Evolutionary conservation across 192 early-diverging fungal species (phyloP).

Genomic region (Neocallimastix lanati): DNA sequence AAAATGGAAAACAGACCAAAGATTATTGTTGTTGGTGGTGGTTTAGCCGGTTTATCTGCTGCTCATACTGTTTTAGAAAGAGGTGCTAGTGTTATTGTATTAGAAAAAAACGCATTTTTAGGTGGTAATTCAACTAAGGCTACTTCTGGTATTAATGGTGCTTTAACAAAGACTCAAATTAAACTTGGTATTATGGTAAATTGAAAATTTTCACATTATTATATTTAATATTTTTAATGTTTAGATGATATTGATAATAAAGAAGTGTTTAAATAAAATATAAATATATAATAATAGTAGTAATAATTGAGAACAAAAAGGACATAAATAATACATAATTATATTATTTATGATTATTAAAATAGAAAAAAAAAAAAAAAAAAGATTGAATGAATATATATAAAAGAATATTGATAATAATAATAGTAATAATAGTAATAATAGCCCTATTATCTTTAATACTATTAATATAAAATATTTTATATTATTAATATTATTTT

Average conservation of each 20-base stretch:
- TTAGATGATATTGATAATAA: too few species aligned
- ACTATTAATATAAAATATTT: not conserved
- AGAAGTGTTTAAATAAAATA: too few species aligned
- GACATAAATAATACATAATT: too few species aligned
- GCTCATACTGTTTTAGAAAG: slow-evolving; percentile 72
- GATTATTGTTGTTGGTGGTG: slow-evolving; percentile 73
- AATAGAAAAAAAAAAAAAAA: too few species aligned
- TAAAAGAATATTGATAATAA: not conserved
- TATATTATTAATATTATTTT: not conserved
- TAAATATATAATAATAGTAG: not conserved
- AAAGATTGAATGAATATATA: too few species aligned
- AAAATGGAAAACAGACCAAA: not conserved
- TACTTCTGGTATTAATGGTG: slow-evolving; percentile 93
- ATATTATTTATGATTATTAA: too few species aligned
- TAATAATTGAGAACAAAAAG: not conserved
- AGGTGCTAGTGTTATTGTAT: slow-evolving; percentile 60
- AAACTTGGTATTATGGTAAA: slow-evolving; percentile 29
- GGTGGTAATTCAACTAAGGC: slow-evolving; percentile 97
- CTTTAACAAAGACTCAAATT: slow-evolving; percentile 68
- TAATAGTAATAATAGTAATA: not conserved
- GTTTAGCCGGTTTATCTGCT: slow-evolving; percentile 72
- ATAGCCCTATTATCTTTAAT: not conserved
- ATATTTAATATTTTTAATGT: too few species aligned
- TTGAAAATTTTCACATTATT: not conserved
- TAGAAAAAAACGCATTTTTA: slow-evolving; percentile 79